phyloP scores from a whole-genome alignment of 177 flowering plant species.

The Vitis hybrid region DNA sequence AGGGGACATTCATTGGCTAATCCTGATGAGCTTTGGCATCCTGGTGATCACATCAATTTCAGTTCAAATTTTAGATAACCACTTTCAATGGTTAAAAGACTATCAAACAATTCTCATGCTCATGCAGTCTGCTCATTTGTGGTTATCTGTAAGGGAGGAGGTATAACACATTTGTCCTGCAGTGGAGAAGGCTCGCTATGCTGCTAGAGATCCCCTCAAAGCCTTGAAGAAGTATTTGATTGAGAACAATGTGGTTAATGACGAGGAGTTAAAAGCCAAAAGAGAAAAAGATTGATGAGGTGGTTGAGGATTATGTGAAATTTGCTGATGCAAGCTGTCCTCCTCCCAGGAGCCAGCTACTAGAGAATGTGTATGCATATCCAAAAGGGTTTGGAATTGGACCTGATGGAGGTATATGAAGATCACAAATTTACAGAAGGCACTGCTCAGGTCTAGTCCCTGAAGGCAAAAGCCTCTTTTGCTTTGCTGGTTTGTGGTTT shows the following conservation, averaged over 20 bases:
- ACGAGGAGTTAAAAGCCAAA: conserved; percentile 58
- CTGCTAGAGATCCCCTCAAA: conserved; percentile 58
- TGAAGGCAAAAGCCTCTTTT: too few species aligned
- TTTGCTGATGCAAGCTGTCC: conserved; percentile 64
- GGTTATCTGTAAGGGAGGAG: not conserved
- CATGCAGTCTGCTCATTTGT: not conserved
- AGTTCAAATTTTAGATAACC: too few species aligned
- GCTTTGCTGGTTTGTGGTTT: too few species aligned
- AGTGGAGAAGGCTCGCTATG: conserved; percentile 71
- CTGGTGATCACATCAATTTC: conserved; percentile 42
- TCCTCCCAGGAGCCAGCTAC: conserved; percentile 46
- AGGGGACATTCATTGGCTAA: conserved; percentile 98
- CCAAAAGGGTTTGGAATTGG: conserved; percentile 79
- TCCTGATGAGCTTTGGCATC: conserved; percentile 98
- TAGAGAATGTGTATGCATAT: conserved; percentile 71
- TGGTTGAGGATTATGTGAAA: conserved; percentile 68
- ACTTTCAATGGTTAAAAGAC: too few species aligned
- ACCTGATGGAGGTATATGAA: conserved; percentile 73
- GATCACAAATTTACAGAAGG: conserved; percentile 48
- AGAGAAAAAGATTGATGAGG: conserved; percentile 63
- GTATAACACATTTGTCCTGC: not conserved
- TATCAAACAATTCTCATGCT: conserved; percentile 1
- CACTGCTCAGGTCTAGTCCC: too few species aligned
- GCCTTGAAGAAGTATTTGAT: conserved; percentile 62
- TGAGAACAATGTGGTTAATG: conserved; percentile 24